These are phyloP conservation scores for Lachnellula occidentalis DNA, from an alignment of 2,329 filamentous ascomycete genomes.

Conservation along the genomic window DNA sequence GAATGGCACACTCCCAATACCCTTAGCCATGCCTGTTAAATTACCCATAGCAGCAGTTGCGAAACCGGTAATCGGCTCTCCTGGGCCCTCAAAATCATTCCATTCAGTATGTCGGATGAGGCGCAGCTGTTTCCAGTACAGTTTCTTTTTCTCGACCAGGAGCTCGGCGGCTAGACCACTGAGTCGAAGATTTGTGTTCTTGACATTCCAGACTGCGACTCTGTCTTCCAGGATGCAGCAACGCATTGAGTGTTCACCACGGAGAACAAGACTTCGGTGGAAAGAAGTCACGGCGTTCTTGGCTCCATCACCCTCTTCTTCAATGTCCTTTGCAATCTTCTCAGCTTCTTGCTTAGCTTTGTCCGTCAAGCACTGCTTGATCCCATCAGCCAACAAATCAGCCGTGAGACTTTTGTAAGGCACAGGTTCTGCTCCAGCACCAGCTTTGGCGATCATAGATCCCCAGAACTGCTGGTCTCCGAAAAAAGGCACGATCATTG, in stretches of 20 bases:
- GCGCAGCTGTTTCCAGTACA: constrained; percentile 58
- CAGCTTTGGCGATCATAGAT: constrained; percentile 56
- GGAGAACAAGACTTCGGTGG: constrained; percentile 52
- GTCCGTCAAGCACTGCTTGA: constrained; percentile 59
- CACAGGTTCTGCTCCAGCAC: constrained; percentile 60
- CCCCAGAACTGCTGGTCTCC: constrained; percentile 79
- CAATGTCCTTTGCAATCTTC: constrained; percentile 57
- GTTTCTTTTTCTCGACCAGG: constrained; percentile 53
- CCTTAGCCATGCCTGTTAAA: constrained; percentile 53
- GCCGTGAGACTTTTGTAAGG: constrained; percentile 62
- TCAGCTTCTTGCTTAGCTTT: constrained; percentile 53
- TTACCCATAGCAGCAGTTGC: constrained; percentile 57
- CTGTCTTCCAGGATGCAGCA: constrained; percentile 60
- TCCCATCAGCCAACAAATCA: constrained; percentile 64
- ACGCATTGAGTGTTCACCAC: constrained; percentile 50
- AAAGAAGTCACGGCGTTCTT: constrained; percentile 64
- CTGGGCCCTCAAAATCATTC: constrained; percentile 73
- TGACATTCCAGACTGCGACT: constrained; percentile 61
- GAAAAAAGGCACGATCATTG: constrained; percentile 75
- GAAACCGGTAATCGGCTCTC: constrained; percentile 64
- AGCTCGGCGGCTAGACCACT: constrained; percentile 61
- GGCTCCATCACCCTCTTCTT: constrained; percentile 59
- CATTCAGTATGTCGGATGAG: constrained; percentile 64
- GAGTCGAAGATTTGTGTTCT: constrained; percentile 53
- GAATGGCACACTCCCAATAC: constrained; percentile 59